A percentile compares a stretch with the other conserved stretches of the same genome.
Evolutionary conservation across 192 early-diverging fungal genomes (phyloP).

Genomic region (Backusella psychrophila): DNA sequence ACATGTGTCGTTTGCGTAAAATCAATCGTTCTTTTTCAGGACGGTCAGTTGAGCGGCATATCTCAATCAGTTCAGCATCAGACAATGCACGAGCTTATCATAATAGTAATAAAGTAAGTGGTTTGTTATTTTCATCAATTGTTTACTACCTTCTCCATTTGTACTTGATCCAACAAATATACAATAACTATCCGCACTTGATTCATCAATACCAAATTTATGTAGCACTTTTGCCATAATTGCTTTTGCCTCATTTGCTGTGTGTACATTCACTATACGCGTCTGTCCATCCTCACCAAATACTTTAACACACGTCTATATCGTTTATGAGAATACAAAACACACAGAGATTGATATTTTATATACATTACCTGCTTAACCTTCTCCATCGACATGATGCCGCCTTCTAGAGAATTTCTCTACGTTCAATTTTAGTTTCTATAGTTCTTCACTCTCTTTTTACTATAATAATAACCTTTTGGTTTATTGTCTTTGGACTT

Average conservation of each 20-base stretch:
- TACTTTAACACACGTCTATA: constrained; percentile 69
- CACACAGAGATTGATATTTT: neutral
- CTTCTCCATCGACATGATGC: constrained; percentile 56
- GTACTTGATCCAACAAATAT: constrained; percentile 72
- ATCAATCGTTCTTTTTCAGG: constrained; percentile 71
- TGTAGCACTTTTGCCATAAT: constrained; percentile 72
- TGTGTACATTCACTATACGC: constrained; percentile 76
- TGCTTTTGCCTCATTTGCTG: constrained; percentile 61
- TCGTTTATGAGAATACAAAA: no score
- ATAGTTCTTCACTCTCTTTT: no score
- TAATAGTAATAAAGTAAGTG: neutral
- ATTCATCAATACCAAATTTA: constrained; percentile 79
- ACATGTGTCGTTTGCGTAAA: constrained; percentile 67
- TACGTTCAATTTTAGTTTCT: neutral
- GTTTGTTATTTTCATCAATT: neutral
- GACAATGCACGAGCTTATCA: constrained; percentile 55
- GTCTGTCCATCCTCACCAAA: constrained; percentile 77
- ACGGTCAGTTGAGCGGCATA: constrained; percentile 67
- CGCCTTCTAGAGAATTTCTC: constrained; percentile 46
- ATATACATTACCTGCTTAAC: constrained; percentile 38
- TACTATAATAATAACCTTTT: constrained; percentile 19
- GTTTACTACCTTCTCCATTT: constrained; percentile 54
- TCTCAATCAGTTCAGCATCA: constrained; percentile 76
- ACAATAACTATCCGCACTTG: constrained; percentile 69
- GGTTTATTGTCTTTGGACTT: constrained; percentile 25